A percentile compares a stretch with the other conserved stretches of the same genome.
phyloP scores from a whole-genome alignment of 495 filamentous ascomycete species.

The Penicillium tannophilum region DNA sequence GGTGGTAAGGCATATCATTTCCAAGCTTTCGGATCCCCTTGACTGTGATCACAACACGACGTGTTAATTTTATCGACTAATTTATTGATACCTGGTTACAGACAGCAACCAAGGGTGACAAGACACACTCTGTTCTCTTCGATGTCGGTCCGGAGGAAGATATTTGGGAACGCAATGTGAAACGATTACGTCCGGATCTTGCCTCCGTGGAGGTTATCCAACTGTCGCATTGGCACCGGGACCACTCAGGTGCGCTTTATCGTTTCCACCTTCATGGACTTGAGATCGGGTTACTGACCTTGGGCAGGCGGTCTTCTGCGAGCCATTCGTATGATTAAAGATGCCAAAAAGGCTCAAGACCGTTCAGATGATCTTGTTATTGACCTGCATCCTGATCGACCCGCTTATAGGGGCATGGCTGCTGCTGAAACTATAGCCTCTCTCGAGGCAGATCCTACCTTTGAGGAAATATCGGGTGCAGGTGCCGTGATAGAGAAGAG shows the following conservation, averaged over 20 bases:
- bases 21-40: background rate
- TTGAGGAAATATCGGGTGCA: slow-evolving; percentile 50
- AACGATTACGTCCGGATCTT: slow-evolving; percentile 50
- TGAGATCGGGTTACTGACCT: slow-evolving; percentile 9
- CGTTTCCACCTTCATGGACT: background rate
- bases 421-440: slow-evolving; percentile 47
- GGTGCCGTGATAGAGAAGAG: slow-evolving; percentile 51
- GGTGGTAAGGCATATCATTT: slow-evolving; percentile 39
- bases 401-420: slow-evolving; percentile 55
- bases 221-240: slow-evolving; percentile 71
- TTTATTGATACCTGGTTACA: slow-evolving; percentile 15
- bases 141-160: slow-evolving; percentile 61
- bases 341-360: slow-evolving; percentile 41
- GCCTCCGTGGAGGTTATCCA: slow-evolving; percentile 75
- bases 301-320: slow-evolving; percentile 48
- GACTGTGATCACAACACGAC: background rate
- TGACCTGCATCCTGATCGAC: slow-evolving; percentile 59
- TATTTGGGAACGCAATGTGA: slow-evolving; percentile 58
- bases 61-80: background rate
- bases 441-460: slow-evolving; percentile 59
- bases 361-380: slow-evolving; percentile 37
- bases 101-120: slow-evolving; percentile 56
- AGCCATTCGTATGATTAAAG: slow-evolving; percentile 50
- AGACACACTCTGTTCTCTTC: slow-evolving; percentile 58
- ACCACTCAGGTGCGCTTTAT: slow-evolving; percentile 50